Evolutionary conservation across 805 yeast genomes (phyloP), one percentile per base, ranked within the genome.

Genomic region (Pichia gijzeniarum): DNA sequence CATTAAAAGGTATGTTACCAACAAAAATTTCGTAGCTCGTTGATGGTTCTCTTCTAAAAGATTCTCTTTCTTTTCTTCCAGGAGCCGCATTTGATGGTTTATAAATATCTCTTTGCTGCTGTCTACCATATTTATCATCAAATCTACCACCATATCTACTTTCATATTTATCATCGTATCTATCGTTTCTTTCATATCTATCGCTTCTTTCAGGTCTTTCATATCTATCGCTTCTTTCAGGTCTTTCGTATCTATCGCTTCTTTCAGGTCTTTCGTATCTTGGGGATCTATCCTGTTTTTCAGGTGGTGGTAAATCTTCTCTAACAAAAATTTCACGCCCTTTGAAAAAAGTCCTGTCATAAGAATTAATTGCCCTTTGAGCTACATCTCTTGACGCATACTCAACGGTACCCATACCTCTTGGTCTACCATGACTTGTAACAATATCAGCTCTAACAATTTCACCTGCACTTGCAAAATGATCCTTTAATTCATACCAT

Each of bases 331-430:
- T 83, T 56, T 79, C 82, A 63, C 97, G 80, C 13, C 88, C 95
- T 58, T 71, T 65, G 51, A 80, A 76, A 31, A 69, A 70, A 27
- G 80, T 71, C 58, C 85, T 81, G 64, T 85, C 84, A 56, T 73
- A 82, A 54, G 77, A 71, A 44, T 71, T 66, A 56, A 89, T 86
- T 12, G 96, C 96, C 20, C 68, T 72, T 39, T 71, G 73, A 5
- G 87, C 96, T 45, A 79, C 83, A 16, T 74, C 80, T 48, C 72
- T 71, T 47, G 70, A 69, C 12, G 79, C 69, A 57, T 82, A 90
- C 63, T 89, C 96, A 35, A 89, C 96, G 20, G 95, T 86, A 35
- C 90, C 91, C 91, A 83, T 84, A 51, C 95, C 95, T 66, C 91
- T 73, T 59, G 88, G 82, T 57, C 83, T 83, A 46, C 95, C 95